Evolutionary conservation across 2,329 filamentous ascomycete species (phyloP).

Genomic region (Elsinoe australis): DNA sequence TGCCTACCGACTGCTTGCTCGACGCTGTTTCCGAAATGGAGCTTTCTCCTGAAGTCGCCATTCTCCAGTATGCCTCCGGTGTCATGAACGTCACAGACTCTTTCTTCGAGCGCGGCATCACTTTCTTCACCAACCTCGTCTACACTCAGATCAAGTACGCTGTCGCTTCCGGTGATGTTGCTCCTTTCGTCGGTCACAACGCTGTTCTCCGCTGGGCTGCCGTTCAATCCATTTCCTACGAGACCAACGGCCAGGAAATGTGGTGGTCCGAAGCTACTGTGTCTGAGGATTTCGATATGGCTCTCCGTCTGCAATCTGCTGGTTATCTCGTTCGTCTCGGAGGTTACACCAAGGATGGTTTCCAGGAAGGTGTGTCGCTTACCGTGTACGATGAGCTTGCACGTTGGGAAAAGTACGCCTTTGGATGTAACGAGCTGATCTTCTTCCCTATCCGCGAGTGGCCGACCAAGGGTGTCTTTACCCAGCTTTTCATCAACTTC

Average conservation of each 20-base stretch:
- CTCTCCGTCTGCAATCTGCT: constrained; percentile 62
- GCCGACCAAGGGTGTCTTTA: constrained; percentile 67
- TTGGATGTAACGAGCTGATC: constrained; percentile 73
- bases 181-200: constrained; percentile 75
- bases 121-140: constrained; percentile 53
- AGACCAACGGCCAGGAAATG: constrained; percentile 62
- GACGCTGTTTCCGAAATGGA: constrained; percentile 79
- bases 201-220: constrained; percentile 68
- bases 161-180: constrained; percentile 69
- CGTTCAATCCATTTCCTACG: constrained; percentile 65
- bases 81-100: constrained; percentile 72
- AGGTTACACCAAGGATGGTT: constrained; percentile 66
- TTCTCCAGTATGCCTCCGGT: constrained; percentile 69
- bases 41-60: constrained; percentile 67
- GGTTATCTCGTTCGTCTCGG: constrained; percentile 67
- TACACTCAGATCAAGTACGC: constrained; percentile 70
- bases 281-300: constrained; percentile 77
- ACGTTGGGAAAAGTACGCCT: constrained; percentile 82
- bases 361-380: constrained; percentile 75
- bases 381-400: constrained; percentile 79
- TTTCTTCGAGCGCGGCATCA: constrained; percentile 45
- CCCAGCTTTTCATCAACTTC: constrained; percentile 68
- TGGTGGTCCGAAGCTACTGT: constrained; percentile 77
- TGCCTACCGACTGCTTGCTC: constrained; percentile 67
- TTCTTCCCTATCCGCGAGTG: constrained; percentile 72